Evolutionary conservation across 805 yeast genomes (phyloP).

Genomic region (Yamadazyma olivae): DNA sequence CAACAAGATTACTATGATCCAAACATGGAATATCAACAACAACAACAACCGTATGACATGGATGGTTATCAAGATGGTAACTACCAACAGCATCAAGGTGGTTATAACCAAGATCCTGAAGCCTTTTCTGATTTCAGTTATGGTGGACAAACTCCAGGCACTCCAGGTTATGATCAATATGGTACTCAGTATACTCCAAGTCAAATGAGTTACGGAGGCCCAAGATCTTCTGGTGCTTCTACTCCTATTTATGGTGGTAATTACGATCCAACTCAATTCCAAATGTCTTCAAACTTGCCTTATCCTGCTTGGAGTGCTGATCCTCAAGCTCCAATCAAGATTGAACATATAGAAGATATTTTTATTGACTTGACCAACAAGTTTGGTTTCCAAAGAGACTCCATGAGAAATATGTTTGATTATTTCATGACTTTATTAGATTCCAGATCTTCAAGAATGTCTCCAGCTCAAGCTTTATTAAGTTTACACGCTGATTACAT

Average conservation of each 20-base stretch:
- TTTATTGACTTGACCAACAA: conserved; percentile 79
- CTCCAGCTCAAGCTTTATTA: conserved; percentile 81
- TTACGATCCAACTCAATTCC: conserved; percentile 61
- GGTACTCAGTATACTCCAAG: conserved; percentile 80
- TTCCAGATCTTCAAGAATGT: conserved; percentile 82
- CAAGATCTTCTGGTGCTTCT: conserved; percentile 84
- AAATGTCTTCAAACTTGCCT: conserved; percentile 81
- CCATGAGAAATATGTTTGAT: conserved; percentile 88
- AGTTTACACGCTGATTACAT: conserved; percentile 84
- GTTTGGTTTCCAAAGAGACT: conserved; percentile 89
- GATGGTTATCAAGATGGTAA: conserved; percentile 45
- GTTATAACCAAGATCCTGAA: conserved; percentile 50
- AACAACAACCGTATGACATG: conserved; percentile 47
- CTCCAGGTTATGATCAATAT: conserved; percentile 65
- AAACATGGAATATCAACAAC: conserved; percentile 43
- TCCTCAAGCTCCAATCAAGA: conserved; percentile 78
- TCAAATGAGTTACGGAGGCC: conserved; percentile 79
- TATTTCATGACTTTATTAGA: conserved; percentile 59
- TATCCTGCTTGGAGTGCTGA: conserved; percentile 99
- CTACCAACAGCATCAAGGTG: conserved; percentile 35
- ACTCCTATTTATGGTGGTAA: conserved; percentile 86
- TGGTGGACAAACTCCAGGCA: conserved; percentile 51
- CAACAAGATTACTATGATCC: conserved; percentile 50
- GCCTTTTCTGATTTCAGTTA: conserved; percentile 67
- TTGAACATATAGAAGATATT: conserved; percentile 82